Evolutionary conservation across 306 rosid genomes (phyloP).

Genomic region (Cucurbita pepo): DNA sequence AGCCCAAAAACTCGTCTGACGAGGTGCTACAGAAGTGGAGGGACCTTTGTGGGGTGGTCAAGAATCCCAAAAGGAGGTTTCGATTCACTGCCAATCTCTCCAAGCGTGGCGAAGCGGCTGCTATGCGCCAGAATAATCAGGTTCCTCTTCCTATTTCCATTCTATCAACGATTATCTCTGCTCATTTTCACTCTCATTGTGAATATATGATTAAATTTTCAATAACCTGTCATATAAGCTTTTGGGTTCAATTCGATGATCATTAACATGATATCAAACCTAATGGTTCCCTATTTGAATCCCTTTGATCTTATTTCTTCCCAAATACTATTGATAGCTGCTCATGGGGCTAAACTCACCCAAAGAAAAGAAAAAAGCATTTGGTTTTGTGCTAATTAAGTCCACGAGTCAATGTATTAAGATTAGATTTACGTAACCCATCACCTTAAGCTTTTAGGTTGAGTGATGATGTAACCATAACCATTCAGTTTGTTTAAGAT

Average conservation of each 20-base stretch:
- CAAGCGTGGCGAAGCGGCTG: constrained; percentile 57
- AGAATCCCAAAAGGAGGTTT: constrained; percentile 63
- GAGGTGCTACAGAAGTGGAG: constrained; percentile 76
- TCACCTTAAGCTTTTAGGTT: not conserved
- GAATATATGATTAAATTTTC: too few species aligned
- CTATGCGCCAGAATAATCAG: constrained; percentile 71
- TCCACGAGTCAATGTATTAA: not conserved
- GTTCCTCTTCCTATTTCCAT: constrained; percentile 6
- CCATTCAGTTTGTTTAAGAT: not conserved
- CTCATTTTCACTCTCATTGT: not conserved
- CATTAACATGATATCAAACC: not conserved
- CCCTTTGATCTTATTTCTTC: not conserved
- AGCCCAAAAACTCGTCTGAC: constrained; percentile 46
- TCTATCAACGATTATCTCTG: not conserved
- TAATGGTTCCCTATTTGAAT: not conserved
- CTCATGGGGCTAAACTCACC: not conserved
- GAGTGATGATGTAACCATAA: not conserved
- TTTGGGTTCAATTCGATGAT: too few species aligned
- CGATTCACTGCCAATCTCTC: constrained; percentile 82
- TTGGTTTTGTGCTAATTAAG: not conserved
- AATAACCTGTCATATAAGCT: too few species aligned
- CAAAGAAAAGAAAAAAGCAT: not conserved
- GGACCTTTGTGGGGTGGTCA: constrained; percentile 39
- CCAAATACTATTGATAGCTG: not conserved
- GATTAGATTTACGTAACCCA: not conserved